Evolutionary conservation across 2,329 filamentous ascomycete species (phyloP), one percentile per base, ranked within the genome.

Genomic region (Fusarium piperis): DNA sequence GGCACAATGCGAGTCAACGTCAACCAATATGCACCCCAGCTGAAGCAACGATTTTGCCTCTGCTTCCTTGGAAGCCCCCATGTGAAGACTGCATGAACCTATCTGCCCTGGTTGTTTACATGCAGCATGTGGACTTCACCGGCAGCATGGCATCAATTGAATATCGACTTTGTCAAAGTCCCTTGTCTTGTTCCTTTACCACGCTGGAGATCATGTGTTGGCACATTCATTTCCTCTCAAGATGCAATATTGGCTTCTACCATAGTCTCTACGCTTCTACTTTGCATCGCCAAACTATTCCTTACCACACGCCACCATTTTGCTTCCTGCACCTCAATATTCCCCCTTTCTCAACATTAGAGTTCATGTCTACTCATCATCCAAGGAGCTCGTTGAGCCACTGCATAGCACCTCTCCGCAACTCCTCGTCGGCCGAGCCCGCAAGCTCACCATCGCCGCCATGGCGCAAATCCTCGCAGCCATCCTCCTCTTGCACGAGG

Each of bases 331-430:
- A 35, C 11, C 7, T 26, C 30, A 52, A 33, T 7, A 52, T n/a
- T 20, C 3, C 36, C 28, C 15, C 15, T 36, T 33, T 9, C 5
- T 12, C 32, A 11, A 2, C n/a, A 48, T 58, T 65, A 59, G 35
- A 52, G 52, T 53, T 67, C 28, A 30, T 6, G 26, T 36, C 28
- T 35, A 10, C 12, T 44, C 57, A 53, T 71, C 67, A 65, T 73
- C 36, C 28, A 65, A 46, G 15, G 15, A n/a, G 11, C 23, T 48
- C 16, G 15, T 48, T 30, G 44, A 48, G 30, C 41, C 48, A 73
- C 28, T 12, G 36, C 46, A 52, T 66, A 57, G 46, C 35, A 33
- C 51, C 12, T 33, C 57, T 38, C 41, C 16, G 20, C 44, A 15
- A 18, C 12, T 23, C 48, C 8, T 62, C 23, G 36, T 62, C 33